These are phyloP conservation scores for Arthroderma sp. DNA, from an alignment of 2,329 filamentous ascomycete genomes.

Conservation along the genomic window DNA sequence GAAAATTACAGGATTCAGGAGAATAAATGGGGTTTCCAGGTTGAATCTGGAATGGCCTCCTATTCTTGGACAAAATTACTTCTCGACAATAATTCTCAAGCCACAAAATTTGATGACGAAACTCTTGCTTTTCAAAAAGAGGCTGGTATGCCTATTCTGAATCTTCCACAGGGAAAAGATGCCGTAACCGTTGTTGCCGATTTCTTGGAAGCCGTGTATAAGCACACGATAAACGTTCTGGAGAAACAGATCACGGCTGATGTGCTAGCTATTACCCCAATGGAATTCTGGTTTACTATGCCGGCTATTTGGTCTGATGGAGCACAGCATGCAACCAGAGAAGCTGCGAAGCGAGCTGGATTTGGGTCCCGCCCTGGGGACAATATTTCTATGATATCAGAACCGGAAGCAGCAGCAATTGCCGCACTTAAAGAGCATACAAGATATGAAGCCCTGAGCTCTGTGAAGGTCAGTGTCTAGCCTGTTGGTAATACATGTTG, in stretches of 20 bases:
- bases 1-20: constrained; percentile 12
- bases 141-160: background rate
- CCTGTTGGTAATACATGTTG: background rate
- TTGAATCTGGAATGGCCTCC: constrained; percentile 15
- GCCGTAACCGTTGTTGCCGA: constrained; percentile 18
- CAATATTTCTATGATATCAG: constrained; percentile 13
- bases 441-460: background rate
- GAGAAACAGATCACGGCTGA: constrained; percentile 12
- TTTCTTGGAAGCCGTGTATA: constrained; percentile 18
- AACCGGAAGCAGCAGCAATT: constrained; percentile 15
- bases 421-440: constrained; percentile 3
- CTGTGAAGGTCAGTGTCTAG: background rate
- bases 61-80: constrained; percentile 23
- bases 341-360: constrained; percentile 14
- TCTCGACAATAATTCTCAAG: constrained; percentile 16
- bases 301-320: constrained; percentile 15
- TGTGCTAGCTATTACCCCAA: constrained; percentile 9
- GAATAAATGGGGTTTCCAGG: constrained; percentile 19
- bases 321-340: constrained; percentile 12
- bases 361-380: constrained; percentile 14
- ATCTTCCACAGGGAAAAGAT: constrained; percentile 8
- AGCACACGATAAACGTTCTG: constrained; percentile 14
- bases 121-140: background rate
- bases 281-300: constrained; percentile 16
- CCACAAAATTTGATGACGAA: constrained; percentile 16